Base-by-base conservation (phyloP, 2,329 filamentous ascomycete species). In the Ceratocystis cubensis region DNA sequence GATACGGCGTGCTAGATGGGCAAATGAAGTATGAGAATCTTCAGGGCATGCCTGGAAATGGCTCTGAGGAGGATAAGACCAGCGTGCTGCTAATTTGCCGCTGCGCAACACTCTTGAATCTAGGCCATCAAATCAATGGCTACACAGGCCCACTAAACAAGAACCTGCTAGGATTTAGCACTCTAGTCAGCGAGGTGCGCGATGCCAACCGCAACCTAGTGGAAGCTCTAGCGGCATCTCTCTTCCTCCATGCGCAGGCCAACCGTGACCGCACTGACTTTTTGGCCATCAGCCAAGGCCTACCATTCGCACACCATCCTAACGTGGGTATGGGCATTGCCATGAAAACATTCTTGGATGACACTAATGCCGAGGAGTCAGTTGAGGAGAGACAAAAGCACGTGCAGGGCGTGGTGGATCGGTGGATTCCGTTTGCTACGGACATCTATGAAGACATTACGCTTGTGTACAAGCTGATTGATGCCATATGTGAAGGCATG, bases 141-240 rank as follows among this genome's bases (percentile, higher is more conserved):
- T 99, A 96, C 76, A 96, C 93, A 1, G 94, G 94, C 0, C 93
- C 94, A 1, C 81, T 99, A 1, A 96, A 91, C 79, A 88, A 94
- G 75, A 91, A 93, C 70, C 81, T 96, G 64, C 81, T 99, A 53
- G 87, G 86, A 30, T 99, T 92, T 78, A 88, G 91, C 69, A 92
- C 91, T 1, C 81, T 97, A 67, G 86, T 91, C 50, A 87, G 87
- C 1, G 85, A 89, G 50, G 86, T 96, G 28, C 88, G 92, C 48
- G 84, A 88, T 70, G 85, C 86, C 44, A 81, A 96, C 70, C 85
- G 94, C 61, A 91, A 96, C 74, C 77, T 97, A 45, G 78, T 94
- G 15, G 94, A 99, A 76, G 88, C 91, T 53, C 84, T 93, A 69
- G 80, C 92, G 22, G 86, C 86, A 5, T 87, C 88, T 37, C 84